phyloP scores from a whole-genome alignment of 2,329 filamentous ascomycete species.

The Fusarium nanum region DNA sequence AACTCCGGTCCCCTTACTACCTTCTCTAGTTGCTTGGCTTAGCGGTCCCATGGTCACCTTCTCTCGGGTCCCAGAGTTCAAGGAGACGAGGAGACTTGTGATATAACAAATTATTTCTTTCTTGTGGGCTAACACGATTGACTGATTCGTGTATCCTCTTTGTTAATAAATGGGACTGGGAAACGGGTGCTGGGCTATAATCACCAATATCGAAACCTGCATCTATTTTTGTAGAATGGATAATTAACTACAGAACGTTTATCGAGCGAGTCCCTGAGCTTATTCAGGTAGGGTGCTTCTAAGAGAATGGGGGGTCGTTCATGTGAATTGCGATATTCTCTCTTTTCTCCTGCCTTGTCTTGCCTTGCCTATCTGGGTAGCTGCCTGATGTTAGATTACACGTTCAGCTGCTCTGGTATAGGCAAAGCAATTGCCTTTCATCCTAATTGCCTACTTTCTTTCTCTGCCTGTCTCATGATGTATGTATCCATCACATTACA shows the following conservation, averaged over 20 bases:
- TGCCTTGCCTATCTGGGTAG: not conserved
- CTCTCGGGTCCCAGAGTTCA: not conserved
- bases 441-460: not conserved
- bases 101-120: not conserved
- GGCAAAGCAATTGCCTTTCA: not conserved
- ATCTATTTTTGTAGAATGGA: not conserved
- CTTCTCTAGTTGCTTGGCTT: constrained; percentile 30
- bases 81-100: not conserved
- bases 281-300: not conserved
- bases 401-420: constrained; percentile 26
- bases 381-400: constrained; percentile 6
- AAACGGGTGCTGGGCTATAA: not conserved
- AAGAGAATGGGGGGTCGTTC: constrained; percentile 4
- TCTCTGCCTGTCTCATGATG: constrained; percentile 32
- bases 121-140: not conserved
- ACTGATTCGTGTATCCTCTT: not conserved
- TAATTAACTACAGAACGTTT: not conserved
- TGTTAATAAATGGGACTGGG: not conserved
- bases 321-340: constrained; percentile 7
- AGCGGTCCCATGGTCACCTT: constrained; percentile 18
- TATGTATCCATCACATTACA: constrained; percentile 19
- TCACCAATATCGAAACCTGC: not conserved
- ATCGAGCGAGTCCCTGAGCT: not conserved
- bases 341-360: constrained; percentile 1
- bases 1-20: constrained; percentile 14